phyloP scores from a whole-genome alignment of 805 yeast genomes.

The Pichia paraexigua region DNA sequence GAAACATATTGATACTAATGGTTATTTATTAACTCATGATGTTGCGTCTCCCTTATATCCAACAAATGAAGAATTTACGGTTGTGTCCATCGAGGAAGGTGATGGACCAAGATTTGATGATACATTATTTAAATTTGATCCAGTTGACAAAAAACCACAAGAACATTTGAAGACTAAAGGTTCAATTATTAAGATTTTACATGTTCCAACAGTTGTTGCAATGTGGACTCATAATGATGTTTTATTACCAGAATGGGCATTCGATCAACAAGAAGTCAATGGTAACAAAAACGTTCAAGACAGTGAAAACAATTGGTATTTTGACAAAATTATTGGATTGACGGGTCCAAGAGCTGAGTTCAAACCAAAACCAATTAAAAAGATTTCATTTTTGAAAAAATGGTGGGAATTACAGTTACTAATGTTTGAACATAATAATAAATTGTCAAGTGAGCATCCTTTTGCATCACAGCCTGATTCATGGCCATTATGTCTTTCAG shows the following conservation, averaged over 20 bases:
- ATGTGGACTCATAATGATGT: slow-evolving; percentile 89
- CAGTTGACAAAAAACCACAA: slow-evolving; percentile 43
- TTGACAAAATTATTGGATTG: slow-evolving; percentile 63
- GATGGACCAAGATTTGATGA: slow-evolving; percentile 47
- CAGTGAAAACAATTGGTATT: slow-evolving; percentile 60
- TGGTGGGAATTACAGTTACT: slow-evolving; percentile 82
- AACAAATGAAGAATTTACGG: slow-evolving; percentile 90
- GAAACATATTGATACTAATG: slow-evolving; percentile 72
- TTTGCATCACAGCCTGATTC: slow-evolving; percentile 86
- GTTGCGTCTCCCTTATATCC: slow-evolving; percentile 91
- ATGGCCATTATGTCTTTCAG: slow-evolving; percentile 87
- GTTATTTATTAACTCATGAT: slow-evolving; percentile 81
- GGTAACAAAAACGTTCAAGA: slow-evolving; percentile 82
- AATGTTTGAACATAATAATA: slow-evolving; percentile 92
- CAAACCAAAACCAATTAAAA: slow-evolving; percentile 55
- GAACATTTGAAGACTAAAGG: slow-evolving; percentile 61
- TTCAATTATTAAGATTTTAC: slow-evolving; percentile 61
- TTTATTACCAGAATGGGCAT: slow-evolving; percentile 91
- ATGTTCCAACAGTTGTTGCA: slow-evolving; percentile 82
- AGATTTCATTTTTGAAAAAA: slow-evolving; percentile 69
- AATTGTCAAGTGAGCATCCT: slow-evolving; percentile 82
- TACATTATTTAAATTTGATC: slow-evolving; percentile 70
- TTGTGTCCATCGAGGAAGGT: slow-evolving; percentile 56
- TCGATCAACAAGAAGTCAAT: slow-evolving; percentile 83
- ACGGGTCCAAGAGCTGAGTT: slow-evolving; percentile 55